Evolutionary conservation across 1,284 basidiomycete genomes (phyloP), one percentile per base, ranked within the genome.

Genomic region (Ceratobasidium sp.): DNA sequence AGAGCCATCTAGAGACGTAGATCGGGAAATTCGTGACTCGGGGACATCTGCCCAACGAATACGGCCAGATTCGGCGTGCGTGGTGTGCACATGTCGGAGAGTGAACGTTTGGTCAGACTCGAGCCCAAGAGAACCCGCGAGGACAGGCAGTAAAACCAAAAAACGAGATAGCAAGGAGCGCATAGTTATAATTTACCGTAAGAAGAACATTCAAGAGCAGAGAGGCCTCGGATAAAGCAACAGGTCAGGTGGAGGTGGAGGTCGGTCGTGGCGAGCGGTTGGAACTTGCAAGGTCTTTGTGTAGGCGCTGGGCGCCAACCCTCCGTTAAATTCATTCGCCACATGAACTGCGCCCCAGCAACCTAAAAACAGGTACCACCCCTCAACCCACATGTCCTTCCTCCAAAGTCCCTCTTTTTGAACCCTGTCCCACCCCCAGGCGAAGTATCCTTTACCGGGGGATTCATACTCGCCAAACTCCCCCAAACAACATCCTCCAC

Each of bases 401-500:
- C 59, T 62, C 59, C 59, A 32, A 65, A 51, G 19, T 54, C 56
- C 22, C 71, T 34, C 46, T 52, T 51, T n/a, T n/a, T 74, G 34
- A 74, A 74, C 29, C 71, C 71, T 3, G 61, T 11, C 34, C 71
- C 71, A 11, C 71, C 71, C 3, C 52, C 40, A 25, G 71, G 71
- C n/a, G 46, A 44, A 5, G 59, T 74, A 25, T 74, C 71, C 52
- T 65, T 65, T 15, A 74, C 71, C 9, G 83, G 82, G 15, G 84
- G 84, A 80, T 83, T 84, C 32, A 67, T 78, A 69, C 82, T 80
- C 22, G 80, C 80, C 76, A 84, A 77, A 5, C 82, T 81, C 17
- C 84, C 84, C 85, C 84, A 85, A 6, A 86, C 84, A 22, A 76
- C 67, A 78, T 85, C 84, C 43, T 76, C 79, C 49, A 83, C 81